phyloP scores from a whole-genome alignment of 495 filamentous ascomycete species.

The Aspergillus taichungensis region DNA sequence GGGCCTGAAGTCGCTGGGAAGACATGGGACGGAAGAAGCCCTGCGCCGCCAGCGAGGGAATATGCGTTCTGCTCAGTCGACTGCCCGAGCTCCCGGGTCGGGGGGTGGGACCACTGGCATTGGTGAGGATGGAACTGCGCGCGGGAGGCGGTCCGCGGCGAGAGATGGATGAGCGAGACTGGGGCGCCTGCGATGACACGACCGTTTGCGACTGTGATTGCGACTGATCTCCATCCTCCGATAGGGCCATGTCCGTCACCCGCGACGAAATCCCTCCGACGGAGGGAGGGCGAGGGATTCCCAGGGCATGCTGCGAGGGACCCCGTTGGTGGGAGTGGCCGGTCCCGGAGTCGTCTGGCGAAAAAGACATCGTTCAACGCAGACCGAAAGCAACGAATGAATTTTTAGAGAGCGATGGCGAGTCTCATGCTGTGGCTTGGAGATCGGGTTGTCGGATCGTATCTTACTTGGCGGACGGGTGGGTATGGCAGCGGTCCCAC shows the following conservation, averaged over 20 bases:
- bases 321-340: slow-evolving; percentile 17
- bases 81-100: slow-evolving; percentile 58
- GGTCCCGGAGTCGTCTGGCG: slow-evolving; percentile 18
- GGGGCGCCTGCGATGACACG: slow-evolving; percentile 34
- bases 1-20: slow-evolving; percentile 87
- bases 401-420: background rate
- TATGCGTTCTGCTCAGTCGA: slow-evolving; percentile 77
- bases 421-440: background rate
- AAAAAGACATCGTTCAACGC: slow-evolving; percentile 17
- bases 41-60: slow-evolving; percentile 77
- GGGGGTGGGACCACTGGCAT: slow-evolving; percentile 31
- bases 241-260: slow-evolving; percentile 64
- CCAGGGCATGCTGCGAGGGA: slow-evolving; percentile 25
- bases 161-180: slow-evolving; percentile 38
- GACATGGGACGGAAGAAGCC: slow-evolving; percentile 97
- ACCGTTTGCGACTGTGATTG: slow-evolving; percentile 29
- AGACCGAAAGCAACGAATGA: no score
- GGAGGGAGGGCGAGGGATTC: slow-evolving; percentile 38
- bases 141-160: slow-evolving; percentile 38
- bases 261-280: slow-evolving; percentile 67
- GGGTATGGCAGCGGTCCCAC: no score
- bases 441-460: no score
- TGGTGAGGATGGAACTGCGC: slow-evolving; percentile 24
- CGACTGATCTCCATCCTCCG: slow-evolving; percentile 41
- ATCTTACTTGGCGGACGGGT: no score